Percentiles rank a stretch among this genome's conserved stretches.
Evolutionary conservation across 2,329 filamentous ascomycete species (phyloP).

Genomic region (Fusarium temperatum): DNA sequence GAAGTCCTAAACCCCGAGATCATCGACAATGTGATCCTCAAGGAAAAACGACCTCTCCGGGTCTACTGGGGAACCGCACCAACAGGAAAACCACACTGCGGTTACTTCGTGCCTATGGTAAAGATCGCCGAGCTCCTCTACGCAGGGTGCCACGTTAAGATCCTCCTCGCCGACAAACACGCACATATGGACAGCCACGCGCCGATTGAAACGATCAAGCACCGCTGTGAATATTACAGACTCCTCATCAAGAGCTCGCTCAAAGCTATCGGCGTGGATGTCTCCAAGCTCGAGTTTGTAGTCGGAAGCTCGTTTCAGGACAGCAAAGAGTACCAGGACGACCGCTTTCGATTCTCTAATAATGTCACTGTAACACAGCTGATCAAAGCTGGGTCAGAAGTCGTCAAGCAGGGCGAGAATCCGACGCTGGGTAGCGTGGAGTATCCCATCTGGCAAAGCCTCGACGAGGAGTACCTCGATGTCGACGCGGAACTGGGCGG

Average conservation of each 20-base stretch:
- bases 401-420: not conserved
- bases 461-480: not conserved
- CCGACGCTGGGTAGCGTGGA: not conserved
- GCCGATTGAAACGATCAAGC: rapidly evolving
- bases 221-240: not conserved
- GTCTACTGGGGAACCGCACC: conserved; percentile 6
- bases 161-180: not conserved
- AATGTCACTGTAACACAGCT: rapidly evolving
- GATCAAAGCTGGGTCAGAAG: not conserved
- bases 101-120: not conserved
- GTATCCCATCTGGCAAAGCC: not conserved
- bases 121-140: conserved; percentile 1
- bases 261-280: not conserved
- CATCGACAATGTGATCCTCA: not conserved
- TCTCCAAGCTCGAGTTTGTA: not conserved
- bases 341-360: not conserved
- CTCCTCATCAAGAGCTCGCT: not conserved
- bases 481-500: not conserved
- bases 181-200: not conserved
- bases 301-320: not conserved
- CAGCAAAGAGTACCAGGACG: not conserved
- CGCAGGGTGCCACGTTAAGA: not conserved
- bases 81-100: conserved; percentile 3
- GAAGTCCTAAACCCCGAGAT: not conserved
- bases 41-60: rapidly evolving